Evolutionary conservation across 129 eudicot genomes (phyloP), one percentile per base, ranked within the genome.

Genomic region (Tagetes erecta): DNA sequence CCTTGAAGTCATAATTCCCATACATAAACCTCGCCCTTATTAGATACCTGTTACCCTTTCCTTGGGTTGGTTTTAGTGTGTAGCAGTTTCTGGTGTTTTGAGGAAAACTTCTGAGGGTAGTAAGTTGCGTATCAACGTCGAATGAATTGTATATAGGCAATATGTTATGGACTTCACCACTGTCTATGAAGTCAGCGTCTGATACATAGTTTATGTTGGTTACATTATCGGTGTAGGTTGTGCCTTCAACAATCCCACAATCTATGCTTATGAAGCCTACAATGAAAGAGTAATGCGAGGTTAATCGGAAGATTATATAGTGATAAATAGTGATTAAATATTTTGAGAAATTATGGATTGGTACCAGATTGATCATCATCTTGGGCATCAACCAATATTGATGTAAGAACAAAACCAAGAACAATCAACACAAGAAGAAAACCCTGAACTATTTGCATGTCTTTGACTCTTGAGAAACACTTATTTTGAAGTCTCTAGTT

Each of bases 261-360:
- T 88, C 94, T 64, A 88, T 76, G 86, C 90, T 88, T 72, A 79
- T 46, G 73, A 88, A 88, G 10, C 88, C 94, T 88, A 7, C 6
- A 13, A 51, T 7, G 47, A 51, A 50, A 3, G 11, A 51, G 7
- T 0, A n/a, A 51, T 1, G 30, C 8, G 34, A 46, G 51, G 51
- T 46, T 46, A 10, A 6, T 46, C n/a, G 3, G 6, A 6, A 11
- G 27, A 50, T 13, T 13, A 50, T 0, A 50, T 3, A 5, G 14
- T 14, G 0, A 27, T 56, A 8, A 30, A 45, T 8, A 30, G 63
- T 27, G 12, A 56, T 31, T 30, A 56, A 27, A 8, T 56, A 56
- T 30, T 6, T 56, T 27, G 30, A 4, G 30, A 13, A 56, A 31
- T 7, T 56, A 30, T 27, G 37, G 27, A 4, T 56, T 27, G 30